phyloP scores from a whole-genome alignment of 805 yeast genomes.

The Danielia oregonensis region DNA sequence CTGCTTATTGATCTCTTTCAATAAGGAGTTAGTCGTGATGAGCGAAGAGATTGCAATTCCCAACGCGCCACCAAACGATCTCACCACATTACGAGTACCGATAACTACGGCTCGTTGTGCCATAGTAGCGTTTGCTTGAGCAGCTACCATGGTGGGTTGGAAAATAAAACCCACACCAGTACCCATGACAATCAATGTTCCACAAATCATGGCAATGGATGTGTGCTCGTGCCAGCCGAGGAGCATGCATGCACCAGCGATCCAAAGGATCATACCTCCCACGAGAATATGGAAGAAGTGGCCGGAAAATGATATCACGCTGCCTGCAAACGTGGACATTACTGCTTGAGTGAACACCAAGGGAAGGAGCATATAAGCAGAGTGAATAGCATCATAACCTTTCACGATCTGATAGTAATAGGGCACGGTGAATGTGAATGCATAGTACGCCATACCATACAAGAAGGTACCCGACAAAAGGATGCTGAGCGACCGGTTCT shows the following conservation, averaged over 20 bases:
- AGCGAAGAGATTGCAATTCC: conserved; percentile 50
- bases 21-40: conserved; percentile 33
- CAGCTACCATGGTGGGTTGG: conserved; percentile 56
- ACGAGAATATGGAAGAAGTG: conserved; percentile 40
- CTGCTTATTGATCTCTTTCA: conserved; percentile 17
- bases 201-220: conserved; percentile 32
- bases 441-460: conserved; percentile 47
- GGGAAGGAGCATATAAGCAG: conserved; percentile 42
- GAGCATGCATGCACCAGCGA: conserved; percentile 38
- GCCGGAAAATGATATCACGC: conserved; percentile 39
- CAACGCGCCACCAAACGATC: conserved; percentile 61
- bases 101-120: conserved; percentile 58
- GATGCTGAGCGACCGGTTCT: conserved; percentile 28
- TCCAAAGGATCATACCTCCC: conserved; percentile 41
- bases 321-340: conserved; percentile 43
- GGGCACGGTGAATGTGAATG: conserved; percentile 47
- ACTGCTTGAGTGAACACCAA: conserved; percentile 37
- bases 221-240: conserved; percentile 27
- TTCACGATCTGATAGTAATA: conserved; percentile 46
- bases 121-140: conserved; percentile 48
- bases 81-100: conserved; percentile 50
- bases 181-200: conserved; percentile 34
- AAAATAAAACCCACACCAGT: conserved; percentile 47
- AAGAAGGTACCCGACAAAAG: conserved; percentile 34
- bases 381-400: conserved; percentile 33